Percentiles rank a stretch among this genome's conserved stretches.
Conservation (phyloP, 1,284 basidiomycete species). For the Abortiporus biennis region DNA sequence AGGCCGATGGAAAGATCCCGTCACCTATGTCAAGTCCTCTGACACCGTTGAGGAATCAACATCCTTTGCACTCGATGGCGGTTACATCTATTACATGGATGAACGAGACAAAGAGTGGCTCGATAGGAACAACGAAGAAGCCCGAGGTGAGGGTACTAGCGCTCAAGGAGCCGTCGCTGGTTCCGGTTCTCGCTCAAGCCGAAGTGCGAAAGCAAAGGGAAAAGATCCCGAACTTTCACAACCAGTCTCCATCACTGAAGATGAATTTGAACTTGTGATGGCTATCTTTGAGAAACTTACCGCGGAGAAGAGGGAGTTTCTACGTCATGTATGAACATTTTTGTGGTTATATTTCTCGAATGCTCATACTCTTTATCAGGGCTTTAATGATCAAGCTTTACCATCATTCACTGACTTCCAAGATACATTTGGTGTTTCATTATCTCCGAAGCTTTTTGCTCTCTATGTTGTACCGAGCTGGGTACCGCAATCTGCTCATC, state of each 20-base stretch:
- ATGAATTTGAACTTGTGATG: conserved; percentile 95
- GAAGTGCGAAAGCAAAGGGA: conserved; percentile 72
- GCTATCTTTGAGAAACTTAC: conserved; percentile 90
- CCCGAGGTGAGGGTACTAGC: conserved; percentile 80
- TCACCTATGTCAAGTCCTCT: conserved; percentile 80
- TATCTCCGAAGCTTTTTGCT: conserved; percentile 23
- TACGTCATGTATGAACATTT: conserved; percentile 71
- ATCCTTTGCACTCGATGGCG: conserved; percentile 50
- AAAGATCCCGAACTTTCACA: conserved; percentile 66
- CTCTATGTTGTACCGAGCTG: conserved; percentile 20
- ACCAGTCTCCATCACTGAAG: conserved; percentile 70
- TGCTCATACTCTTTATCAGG: conserved; percentile 27
- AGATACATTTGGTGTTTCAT: conserved; percentile 20
- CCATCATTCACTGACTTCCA: conserved; percentile 67
- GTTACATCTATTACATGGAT: conserved; percentile 90
- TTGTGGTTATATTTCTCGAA: neutral
- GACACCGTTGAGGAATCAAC: conserved; percentile 83
- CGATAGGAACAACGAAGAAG: conserved; percentile 85
- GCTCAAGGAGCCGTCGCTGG: conserved; percentile 61
- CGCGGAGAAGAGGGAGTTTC: conserved; percentile 86
- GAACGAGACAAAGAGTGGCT: conserved; percentile 96
- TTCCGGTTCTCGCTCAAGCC: conserved; percentile 44
- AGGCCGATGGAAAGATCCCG: conserved; percentile 69
- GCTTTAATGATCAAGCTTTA: conserved; percentile 59
- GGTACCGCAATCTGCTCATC: conserved; percentile 19